Evolutionary conservation across 495 filamentous ascomycete genomes (phyloP).

Genomic region (Penicillium chermesinum): DNA sequence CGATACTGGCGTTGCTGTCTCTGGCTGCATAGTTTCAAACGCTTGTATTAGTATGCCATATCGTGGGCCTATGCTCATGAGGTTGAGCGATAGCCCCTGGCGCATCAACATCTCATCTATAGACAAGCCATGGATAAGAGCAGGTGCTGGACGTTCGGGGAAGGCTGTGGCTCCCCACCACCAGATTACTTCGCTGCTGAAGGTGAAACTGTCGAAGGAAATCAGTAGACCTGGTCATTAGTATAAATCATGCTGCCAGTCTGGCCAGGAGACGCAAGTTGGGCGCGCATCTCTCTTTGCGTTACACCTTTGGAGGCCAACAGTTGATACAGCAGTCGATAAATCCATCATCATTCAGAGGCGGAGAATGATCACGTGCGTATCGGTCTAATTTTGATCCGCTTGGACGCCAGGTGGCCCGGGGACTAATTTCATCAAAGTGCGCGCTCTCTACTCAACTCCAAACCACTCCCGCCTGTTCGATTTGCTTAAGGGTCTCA

Average conservation of each 20-base stretch:
- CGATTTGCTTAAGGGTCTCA: constrained; percentile 8
- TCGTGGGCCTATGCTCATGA: too few relatives aligned
- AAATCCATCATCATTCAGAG: not conserved
- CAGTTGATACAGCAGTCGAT: not conserved
- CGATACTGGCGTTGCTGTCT: too few relatives aligned
- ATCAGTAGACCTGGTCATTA: not conserved
- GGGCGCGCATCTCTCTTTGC: not conserved
- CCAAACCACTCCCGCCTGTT: constrained; percentile 7
- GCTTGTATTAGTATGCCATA: too few relatives aligned
- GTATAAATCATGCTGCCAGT: not conserved
- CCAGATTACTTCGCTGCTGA: too few relatives aligned
- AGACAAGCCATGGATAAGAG: too few relatives aligned
- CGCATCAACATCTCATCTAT: too few relatives aligned
- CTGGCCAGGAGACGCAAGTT: constrained; percentile 21
- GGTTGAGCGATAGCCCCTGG: too few relatives aligned
- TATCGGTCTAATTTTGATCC: constrained; percentile 2
- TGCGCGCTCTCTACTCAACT: constrained; percentile 20
- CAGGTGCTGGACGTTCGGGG: too few relatives aligned
- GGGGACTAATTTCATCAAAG: constrained; percentile 23
- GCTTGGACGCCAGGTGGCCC: not conserved
- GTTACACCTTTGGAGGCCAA: not conserved
- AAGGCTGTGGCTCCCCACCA: too few relatives aligned
- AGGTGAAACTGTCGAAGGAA: not conserved
- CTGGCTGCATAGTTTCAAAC: too few relatives aligned
- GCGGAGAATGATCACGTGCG: not conserved